Conservation (phyloP, 306 rosid genomes). For the Cucumis sativus region DNA sequence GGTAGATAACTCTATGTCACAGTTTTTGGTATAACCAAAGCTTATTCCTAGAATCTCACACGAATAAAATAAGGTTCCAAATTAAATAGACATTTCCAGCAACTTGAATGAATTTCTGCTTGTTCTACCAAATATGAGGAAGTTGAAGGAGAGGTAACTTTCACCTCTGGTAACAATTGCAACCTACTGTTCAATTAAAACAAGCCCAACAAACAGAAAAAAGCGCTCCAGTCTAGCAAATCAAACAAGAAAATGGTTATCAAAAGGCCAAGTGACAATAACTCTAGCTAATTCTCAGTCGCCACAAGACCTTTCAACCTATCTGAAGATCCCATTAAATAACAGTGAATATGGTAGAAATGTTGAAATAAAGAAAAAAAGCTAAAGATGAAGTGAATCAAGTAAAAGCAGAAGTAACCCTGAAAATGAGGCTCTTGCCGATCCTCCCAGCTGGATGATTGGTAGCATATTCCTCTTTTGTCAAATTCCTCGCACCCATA, state of each 20-base stretch:
- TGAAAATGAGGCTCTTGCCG: slow-evolving; percentile 91
- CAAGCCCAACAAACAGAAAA: no score
- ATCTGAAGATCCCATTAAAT: no score
- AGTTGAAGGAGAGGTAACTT: background rate
- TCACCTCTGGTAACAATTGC: background rate
- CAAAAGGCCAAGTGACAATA: no score
- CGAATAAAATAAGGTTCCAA: background rate
- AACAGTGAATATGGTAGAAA: no score
- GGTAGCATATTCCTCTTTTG: slow-evolving; percentile 75
- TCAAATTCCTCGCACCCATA: slow-evolving; percentile 75
- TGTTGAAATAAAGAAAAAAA: background rate
- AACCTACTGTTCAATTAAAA: background rate
- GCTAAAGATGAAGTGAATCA: background rate
- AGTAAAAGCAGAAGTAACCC: slow-evolving; percentile 24
- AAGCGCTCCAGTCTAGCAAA: no score
- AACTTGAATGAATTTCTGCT: background rate
- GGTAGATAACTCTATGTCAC: background rate
- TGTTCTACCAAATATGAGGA: background rate
- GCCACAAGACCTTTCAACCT: no score
- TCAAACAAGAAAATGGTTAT: no score
- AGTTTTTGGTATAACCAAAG: background rate
- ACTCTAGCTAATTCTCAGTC: no score
- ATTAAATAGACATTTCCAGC: background rate
- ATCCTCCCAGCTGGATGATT: slow-evolving; percentile 95
- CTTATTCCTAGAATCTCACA: background rate